These are phyloP conservation scores for Ceratocystis cacaofunesta DNA, from an alignment of 2,329 filamentous ascomycete genomes.

Conservation along the genomic window DNA sequence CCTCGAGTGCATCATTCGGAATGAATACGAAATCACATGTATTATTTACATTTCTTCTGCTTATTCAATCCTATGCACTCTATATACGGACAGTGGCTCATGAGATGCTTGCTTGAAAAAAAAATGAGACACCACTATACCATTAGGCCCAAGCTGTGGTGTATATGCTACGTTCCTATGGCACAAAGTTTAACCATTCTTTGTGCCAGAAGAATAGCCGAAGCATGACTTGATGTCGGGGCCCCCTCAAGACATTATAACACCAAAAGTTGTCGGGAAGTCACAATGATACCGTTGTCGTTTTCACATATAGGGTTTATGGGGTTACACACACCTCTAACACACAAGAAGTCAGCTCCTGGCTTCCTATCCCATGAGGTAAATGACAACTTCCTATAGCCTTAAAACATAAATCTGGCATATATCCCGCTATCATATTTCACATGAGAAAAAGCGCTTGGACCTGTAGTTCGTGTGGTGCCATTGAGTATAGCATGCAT, in stretches of 20 bases:
- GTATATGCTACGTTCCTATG: not conserved
- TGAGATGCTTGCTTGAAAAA: too few relatives aligned
- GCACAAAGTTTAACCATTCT: too few relatives aligned
- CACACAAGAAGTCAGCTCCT: not conserved
- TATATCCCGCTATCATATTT: not conserved
- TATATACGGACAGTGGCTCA: not conserved
- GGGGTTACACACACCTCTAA: not conserved
- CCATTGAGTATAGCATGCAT: not conserved
- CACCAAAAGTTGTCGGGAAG: not conserved
- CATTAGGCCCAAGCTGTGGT: not conserved
- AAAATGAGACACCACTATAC: too few relatives aligned
- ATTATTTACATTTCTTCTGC: not conserved
- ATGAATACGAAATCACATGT: not conserved
- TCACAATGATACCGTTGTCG: not conserved
- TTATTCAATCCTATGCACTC: not conserved
- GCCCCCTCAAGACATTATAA: not conserved
- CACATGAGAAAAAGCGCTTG: not conserved
- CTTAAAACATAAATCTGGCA: not conserved
- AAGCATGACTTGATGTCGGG: not conserved
- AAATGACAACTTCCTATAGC: not conserved
- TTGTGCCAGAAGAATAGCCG: too few relatives aligned
- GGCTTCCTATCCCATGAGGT: not conserved
- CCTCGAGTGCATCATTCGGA: not conserved
- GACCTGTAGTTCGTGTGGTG: not conserved
- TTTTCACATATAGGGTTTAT: not conserved